Evolutionary conservation across 495 filamentous ascomycete genomes (phyloP).

Genomic region (Corynascus novoguineensis): DNA sequence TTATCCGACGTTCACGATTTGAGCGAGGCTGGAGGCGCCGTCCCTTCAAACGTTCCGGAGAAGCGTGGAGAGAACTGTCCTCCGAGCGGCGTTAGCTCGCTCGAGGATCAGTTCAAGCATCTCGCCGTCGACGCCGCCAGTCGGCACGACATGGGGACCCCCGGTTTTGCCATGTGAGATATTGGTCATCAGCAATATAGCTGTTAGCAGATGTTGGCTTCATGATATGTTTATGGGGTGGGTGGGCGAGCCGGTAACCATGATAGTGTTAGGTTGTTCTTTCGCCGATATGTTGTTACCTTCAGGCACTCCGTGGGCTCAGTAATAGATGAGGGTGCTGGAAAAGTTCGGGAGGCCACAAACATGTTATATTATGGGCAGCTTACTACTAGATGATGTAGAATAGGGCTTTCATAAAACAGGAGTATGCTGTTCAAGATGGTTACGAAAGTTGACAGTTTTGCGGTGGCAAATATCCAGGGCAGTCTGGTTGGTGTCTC

Average conservation of each 20-base stretch:
- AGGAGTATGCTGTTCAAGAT: background rate
- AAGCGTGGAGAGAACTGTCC: constrained; percentile 42
- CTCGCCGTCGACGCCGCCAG: constrained; percentile 18
- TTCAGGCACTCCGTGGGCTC: constrained; percentile 14
- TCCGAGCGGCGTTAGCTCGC: constrained; percentile 22
- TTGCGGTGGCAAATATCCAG: too few relatives aligned
- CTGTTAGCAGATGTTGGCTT: background rate
- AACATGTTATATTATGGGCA: constrained; percentile 22
- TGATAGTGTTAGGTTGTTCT: constrained; percentile 11
- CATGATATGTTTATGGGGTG: constrained; percentile 5
- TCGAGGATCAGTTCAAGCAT: constrained; percentile 30
- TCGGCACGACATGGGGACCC: constrained; percentile 11
- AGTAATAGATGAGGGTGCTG: constrained; percentile 6
- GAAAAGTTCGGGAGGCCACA: background rate
- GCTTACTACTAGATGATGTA: constrained; percentile 28
- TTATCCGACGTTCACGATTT: constrained; percentile 21
- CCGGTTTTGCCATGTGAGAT: constrained; percentile 15
- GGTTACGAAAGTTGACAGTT: too few relatives aligned
- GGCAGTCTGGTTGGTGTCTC: too few relatives aligned
- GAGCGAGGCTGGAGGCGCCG: constrained; percentile 19
- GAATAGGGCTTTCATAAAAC: constrained; percentile 23
- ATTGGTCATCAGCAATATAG: background rate
- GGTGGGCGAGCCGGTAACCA: background rate
- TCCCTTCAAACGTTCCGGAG: constrained; percentile 24
- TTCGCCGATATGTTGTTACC: constrained; percentile 13